Evolutionary conservation across 306 rosid genomes (phyloP), one percentile per base, ranked within the genome.

Genomic region (Pachyrhizus erosus): DNA sequence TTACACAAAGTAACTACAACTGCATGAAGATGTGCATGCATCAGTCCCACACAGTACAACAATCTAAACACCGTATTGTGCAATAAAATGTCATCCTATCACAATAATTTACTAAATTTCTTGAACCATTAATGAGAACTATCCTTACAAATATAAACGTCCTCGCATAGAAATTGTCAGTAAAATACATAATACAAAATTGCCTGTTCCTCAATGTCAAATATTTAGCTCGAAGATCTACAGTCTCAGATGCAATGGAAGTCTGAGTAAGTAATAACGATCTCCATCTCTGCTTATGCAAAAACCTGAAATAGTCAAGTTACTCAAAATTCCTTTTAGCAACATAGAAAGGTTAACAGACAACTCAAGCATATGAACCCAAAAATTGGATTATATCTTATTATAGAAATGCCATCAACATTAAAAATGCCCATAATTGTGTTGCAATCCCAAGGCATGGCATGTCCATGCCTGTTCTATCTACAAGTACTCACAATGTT

Each of bases 221-320:
- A 66, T 82, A 89, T 87, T 79, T 91, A 89, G 82, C 86, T 91
- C 76, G 81, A 70, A 18, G 62, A 58, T 68, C 79, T 69, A 85
- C 66, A 83, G 78, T 81, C 60, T 66, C 37, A 33, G 31, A 27
- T 42, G 85, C 78, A 23, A 81, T 34, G 55, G 68, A 80, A 58
- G 76, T 68, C 67, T 43, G 84, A 55, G n/a, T 26, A 84, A 75
- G 68, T 57, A 83, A 64, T 73, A 27, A 72, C 21, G 18, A 27
- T 74, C 46, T 77, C 37, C 62, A 65, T 77, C 75, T 11, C 76
- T 54, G 80, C 66, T 70, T 79, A 33, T 21, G 51, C 77, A 40
- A 42, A 61, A 27, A 13, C 87, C 89, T 87, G 88, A 81, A 84
- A 86, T 66, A 42, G 77, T 46, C 65, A 39, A 24, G 72, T 73